Conservation (phyloP, 2,329 filamentous ascomycete genomes). For the Clonostachys rosea region DNA sequence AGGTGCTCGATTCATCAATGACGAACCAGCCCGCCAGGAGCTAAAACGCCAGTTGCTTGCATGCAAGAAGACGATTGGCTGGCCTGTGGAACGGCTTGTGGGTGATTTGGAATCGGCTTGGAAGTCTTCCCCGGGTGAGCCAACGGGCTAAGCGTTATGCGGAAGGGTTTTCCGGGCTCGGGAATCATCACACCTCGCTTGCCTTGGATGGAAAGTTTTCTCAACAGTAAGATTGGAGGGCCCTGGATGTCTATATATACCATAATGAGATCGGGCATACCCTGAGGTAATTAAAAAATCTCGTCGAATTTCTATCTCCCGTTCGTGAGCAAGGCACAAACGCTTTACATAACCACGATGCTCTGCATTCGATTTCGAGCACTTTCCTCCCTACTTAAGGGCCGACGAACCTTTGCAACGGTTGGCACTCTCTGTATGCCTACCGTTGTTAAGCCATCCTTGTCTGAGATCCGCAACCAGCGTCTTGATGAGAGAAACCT, state of each 20-base stretch:
- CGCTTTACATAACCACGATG: neutral
- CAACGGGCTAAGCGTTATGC: neutral
- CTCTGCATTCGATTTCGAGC: neutral
- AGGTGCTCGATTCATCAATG: constrained; percentile 23
- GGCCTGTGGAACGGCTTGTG: constrained; percentile 30
- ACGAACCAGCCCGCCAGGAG: constrained; percentile 18
- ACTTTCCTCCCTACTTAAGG: neutral
- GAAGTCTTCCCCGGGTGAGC: neutral
- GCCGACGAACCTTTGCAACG: neutral
- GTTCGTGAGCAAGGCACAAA: neutral
- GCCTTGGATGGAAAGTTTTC: too few relatives aligned
- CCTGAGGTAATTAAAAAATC: neutral
- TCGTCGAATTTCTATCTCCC: neutral
- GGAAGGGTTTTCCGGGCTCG: constrained; percentile 1
- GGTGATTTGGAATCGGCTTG: constrained; percentile 13
- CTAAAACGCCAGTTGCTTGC: constrained; percentile 21
- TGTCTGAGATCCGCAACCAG: constrained; percentile 28
- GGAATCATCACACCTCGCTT: neutral
- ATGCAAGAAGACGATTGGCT: constrained; percentile 26
- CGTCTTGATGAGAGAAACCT: constrained; percentile 42
- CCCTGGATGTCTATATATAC: too few relatives aligned
- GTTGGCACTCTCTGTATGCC: neutral
- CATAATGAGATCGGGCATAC: too few relatives aligned
- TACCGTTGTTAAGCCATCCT: constrained; percentile 25
- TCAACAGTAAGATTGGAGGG: too few relatives aligned